A percentile compares a stretch with the other conserved stretches of the same genome.
These are phyloP conservation scores for Yamadazyma scolyti DNA, from an alignment of 805 yeast species.

Conservation along the genomic window DNA sequence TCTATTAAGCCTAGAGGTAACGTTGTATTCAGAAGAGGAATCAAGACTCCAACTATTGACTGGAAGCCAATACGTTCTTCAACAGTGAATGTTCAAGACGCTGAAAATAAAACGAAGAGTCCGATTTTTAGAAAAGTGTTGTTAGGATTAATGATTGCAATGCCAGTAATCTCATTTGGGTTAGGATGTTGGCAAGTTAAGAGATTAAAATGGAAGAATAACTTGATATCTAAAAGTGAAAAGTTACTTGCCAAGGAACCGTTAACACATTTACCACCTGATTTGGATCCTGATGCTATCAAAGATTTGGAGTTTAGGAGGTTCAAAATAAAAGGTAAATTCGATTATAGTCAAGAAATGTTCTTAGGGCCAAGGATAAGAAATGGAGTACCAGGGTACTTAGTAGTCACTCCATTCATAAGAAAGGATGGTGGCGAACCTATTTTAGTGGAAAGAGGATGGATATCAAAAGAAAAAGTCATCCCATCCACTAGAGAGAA, in stretches of 20 bases:
- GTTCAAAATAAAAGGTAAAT: conserved; percentile 72
- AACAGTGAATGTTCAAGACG: conserved; percentile 29
- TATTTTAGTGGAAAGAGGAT: conserved; percentile 84
- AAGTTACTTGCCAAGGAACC: conserved; percentile 74
- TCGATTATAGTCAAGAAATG: conserved; percentile 81
- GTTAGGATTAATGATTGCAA: conserved; percentile 53
- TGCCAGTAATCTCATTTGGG: conserved; percentile 84
- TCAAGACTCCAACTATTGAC: conserved; percentile 69
- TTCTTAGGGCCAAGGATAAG: conserved; percentile 86
- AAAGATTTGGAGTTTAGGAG: conserved; percentile 78
- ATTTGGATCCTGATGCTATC: conserved; percentile 60
- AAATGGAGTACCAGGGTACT: conserved; percentile 69
- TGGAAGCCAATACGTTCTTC: conserved; percentile 74
- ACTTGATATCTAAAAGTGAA: conserved; percentile 78
- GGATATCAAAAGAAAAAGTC: conserved; percentile 73
- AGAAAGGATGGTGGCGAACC: conserved; percentile 74
- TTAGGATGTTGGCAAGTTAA: conserved; percentile 92
- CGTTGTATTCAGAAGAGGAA: conserved; percentile 16
- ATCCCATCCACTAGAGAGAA: conserved; percentile 47
- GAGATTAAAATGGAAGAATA: conserved; percentile 83
- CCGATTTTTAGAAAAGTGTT: conserved; percentile 36
- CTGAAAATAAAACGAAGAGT: conserved; percentile 36
- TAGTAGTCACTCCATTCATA: conserved; percentile 76
- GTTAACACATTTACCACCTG: conserved; percentile 59
- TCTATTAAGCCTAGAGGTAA: too few relatives aligned